Percentiles rank a stretch among this genome's conserved stretches.
Evolutionary conservation across 257 asterid species (phyloP).

Genomic region (Paraleonurus japonicus): DNA sequence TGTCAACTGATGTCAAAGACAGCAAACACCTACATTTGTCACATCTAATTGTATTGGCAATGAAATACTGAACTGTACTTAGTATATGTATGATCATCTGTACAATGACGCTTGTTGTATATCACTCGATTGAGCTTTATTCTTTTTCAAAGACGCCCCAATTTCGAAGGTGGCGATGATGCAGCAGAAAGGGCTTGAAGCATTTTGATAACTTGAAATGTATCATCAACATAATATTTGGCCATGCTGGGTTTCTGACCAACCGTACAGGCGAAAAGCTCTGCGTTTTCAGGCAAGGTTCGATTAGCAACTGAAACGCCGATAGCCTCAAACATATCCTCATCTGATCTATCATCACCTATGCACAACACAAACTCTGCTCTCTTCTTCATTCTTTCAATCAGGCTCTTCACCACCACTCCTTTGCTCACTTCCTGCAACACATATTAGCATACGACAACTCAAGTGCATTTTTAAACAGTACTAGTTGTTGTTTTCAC

Average conservation of each 20-base stretch:
- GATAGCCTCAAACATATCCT: constrained; percentile 91
- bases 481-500: neutral
- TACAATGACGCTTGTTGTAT: constrained; percentile 18
- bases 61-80: neutral
- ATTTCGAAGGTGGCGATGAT: constrained; percentile 17
- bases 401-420: constrained; percentile 57
- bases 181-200: constrained; percentile 66
- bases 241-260: constrained; percentile 97
- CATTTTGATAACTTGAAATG: constrained; percentile 64
- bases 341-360: constrained; percentile 92
- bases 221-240: constrained; percentile 74
- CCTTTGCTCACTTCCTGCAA: constrained; percentile 94
- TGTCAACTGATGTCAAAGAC: constrained; percentile 5
- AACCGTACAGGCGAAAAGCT: constrained; percentile 82
- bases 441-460: too few species aligned
- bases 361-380: constrained; percentile 79
- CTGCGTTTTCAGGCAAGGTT: constrained; percentile 40
- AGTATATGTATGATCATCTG: constrained; percentile 20
- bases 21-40: constrained; percentile 5
- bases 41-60: constrained; percentile 1
- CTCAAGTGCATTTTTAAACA: too few species aligned
- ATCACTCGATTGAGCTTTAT: neutral
- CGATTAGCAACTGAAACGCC: constrained; percentile 37
- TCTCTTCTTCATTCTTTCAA: constrained; percentile 43
- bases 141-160: neutral